Percentiles rank a stretch among this genome's conserved stretches.
phyloP scores from a whole-genome alignment of 441 rosid species.

The Arabidopsis hybrid region DNA sequence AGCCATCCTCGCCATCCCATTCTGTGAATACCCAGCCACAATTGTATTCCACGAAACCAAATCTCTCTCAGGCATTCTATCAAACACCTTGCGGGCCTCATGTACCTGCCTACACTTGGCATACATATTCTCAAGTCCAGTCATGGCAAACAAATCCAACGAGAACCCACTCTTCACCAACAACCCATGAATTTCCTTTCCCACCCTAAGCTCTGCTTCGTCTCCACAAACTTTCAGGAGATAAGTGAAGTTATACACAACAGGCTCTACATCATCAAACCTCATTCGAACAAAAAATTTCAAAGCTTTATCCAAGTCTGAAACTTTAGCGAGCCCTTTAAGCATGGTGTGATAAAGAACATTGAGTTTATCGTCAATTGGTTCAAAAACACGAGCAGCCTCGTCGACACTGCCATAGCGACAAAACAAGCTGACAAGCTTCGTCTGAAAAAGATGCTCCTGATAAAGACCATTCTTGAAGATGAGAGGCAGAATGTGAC shows the following conservation, averaged over 20 bases:
- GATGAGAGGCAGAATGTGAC: constrained; percentile 72
- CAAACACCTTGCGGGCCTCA: constrained; percentile 80
- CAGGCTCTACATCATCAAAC: constrained; percentile 60
- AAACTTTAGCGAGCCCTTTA: constrained; percentile 70
- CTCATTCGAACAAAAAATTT: constrained; percentile 69
- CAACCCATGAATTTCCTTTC: constrained; percentile 82
- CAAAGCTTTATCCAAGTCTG: constrained; percentile 62
- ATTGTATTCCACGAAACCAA: constrained; percentile 90
- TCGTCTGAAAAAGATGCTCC: constrained; percentile 77
- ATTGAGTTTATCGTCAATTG: constrained; percentile 62
- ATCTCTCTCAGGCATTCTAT: constrained; percentile 85
- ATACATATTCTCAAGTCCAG: constrained; percentile 78
- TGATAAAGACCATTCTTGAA: constrained; percentile 69
- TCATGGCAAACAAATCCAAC: constrained; percentile 70
- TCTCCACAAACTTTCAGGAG: constrained; percentile 82
- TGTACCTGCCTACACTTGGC: constrained; percentile 62
- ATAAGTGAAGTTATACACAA: constrained; percentile 86
- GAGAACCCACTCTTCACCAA: constrained; percentile 68
- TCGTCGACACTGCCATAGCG: constrained; percentile 65
- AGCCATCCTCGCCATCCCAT: constrained; percentile 68
- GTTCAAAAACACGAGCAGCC: constrained; percentile 79
- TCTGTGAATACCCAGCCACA: constrained; percentile 80
- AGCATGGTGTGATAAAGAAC: constrained; percentile 85
- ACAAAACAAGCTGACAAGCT: constrained; percentile 84
- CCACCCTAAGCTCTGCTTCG: constrained; percentile 55